Evolutionary conservation across 805 yeast genomes (phyloP).

Genomic region (Tanozyma kutaoensis): DNA sequence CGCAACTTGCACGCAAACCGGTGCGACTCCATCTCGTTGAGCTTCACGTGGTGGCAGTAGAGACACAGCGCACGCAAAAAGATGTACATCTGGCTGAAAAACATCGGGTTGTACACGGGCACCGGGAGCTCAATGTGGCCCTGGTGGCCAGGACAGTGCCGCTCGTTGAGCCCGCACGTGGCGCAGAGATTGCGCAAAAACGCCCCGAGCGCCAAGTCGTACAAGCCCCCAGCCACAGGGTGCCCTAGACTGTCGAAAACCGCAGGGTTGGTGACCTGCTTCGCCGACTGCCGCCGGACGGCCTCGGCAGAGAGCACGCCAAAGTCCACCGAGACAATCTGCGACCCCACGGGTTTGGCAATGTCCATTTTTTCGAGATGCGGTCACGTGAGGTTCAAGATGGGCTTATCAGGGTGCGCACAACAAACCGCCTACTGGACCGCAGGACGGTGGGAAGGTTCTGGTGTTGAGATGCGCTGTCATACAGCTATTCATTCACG

Average conservation of each 20-base stretch:
- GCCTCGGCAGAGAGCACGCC: constrained; percentile 74
- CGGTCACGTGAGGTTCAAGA: too few relatives aligned
- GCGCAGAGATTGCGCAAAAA: constrained; percentile 79
- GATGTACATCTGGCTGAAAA: constrained; percentile 82
- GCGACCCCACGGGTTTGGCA: constrained; percentile 92
- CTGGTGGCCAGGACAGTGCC: constrained; percentile 94
- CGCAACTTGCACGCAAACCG: constrained; percentile 64
- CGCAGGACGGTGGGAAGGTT: too few relatives aligned
- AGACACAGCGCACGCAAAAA: constrained; percentile 77
- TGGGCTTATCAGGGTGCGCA: too few relatives aligned
- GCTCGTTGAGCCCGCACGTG: constrained; percentile 92
- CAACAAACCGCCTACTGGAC: too few relatives aligned
- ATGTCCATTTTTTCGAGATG: constrained; percentile 59
- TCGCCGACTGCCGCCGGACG: constrained; percentile 77
- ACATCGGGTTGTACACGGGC: constrained; percentile 89
- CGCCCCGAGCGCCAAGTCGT: constrained; percentile 93
- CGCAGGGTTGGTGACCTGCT: constrained; percentile 89
- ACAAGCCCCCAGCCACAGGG: constrained; percentile 86
- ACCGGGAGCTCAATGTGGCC: constrained; percentile 96
- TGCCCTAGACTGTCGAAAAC: constrained; percentile 96
- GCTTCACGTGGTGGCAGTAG: constrained; percentile 78
- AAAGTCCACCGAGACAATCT: constrained; percentile 85
- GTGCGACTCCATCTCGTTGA: constrained; percentile 59
- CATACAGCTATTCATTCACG: too few relatives aligned
- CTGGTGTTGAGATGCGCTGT: too few relatives aligned